Conservation (phyloP, 1,284 basidiomycete species). For the Naganishia sp. region DNA sequence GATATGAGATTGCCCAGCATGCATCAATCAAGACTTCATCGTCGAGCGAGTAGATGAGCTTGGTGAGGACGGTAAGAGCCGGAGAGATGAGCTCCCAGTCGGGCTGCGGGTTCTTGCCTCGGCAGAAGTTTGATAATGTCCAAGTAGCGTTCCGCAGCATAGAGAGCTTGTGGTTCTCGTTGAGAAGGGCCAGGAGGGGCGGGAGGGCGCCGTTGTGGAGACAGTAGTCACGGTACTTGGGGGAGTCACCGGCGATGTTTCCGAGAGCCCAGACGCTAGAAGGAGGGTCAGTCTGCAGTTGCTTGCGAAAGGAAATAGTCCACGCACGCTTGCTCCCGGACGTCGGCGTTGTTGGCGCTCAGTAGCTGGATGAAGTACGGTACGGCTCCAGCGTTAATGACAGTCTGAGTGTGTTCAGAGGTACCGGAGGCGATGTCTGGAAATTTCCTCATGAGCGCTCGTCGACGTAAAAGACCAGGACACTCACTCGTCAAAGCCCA, state of each 20-base stretch:
- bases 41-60: constrained; percentile 98
- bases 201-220: constrained; percentile 59
- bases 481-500: constrained; percentile 86
- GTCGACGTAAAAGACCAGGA: too few relatives aligned
- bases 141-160: constrained; percentile 98
- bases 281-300: constrained; percentile 18
- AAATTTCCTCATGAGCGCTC: background rate
- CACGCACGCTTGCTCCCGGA: constrained; percentile 80
- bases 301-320: background rate
- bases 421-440: constrained; percentile 94
- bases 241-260: constrained; percentile 95
- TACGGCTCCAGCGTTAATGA: constrained; percentile 90
- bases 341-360: constrained; percentile 80
- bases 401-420: constrained; percentile 96
- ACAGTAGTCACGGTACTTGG: constrained; percentile 87
- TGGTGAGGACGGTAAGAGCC: constrained; percentile 91
- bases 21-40: constrained; percentile 99
- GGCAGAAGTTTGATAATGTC: constrained; percentile 97
- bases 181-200: constrained; percentile 57
- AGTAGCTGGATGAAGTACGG: constrained; percentile 96
- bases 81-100: constrained; percentile 96
- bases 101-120: constrained; percentile 93
- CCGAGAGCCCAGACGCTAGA: constrained; percentile 83
- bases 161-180: constrained; percentile 81
- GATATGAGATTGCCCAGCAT: constrained; percentile 99